Evolutionary conservation across 2,329 filamentous ascomycete species (phyloP), one percentile per base, ranked within the genome.

Genomic region (Sporothrix euskadiensis): DNA sequence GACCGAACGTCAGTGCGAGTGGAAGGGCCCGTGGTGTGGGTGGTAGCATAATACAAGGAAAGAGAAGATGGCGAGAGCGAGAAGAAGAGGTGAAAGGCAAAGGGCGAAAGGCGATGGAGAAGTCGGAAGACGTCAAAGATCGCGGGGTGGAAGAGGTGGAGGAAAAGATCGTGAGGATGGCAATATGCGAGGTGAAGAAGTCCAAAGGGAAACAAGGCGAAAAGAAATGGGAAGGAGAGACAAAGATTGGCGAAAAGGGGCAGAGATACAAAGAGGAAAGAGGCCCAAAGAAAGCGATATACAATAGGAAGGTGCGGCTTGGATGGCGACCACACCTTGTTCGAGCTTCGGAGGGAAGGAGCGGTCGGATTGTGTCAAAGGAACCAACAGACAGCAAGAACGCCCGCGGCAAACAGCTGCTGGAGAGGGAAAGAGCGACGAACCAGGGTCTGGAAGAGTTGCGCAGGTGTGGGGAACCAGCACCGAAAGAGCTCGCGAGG

Each of bases 1-100:
- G 44, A 71, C 69, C 69, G 57, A 71, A 65, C 47, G 69, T 71
- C 69, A 41, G 69, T 65, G 69, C 69, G 57, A 35, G 39, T 47
- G 69, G 54, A n/a, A 44, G 39, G 39, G 69, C 19, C 39, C 16
- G 54, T 41, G 52, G 66, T 41, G 49, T 59, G 68, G 49, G 68
- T 57, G 56, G 26, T 32, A 66, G 22, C 32, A 52, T 41, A 41
- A 30, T 19, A 26, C 30, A 65, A 26, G 26, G 47, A 69, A 69
- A 66, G 39, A 66, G 61, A 47, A 69, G 65, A 69, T 69, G 44
- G 26, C 16, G 44, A 30, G 26, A 49, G 44, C n/a, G 26, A 12
- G 44, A 52, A 52, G 14, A 10, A 5, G 16, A 52, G 44, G 32
- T 16, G 10, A 32, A 14, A 57, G 56, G 56, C 22, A 39, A 63